Conservation (phyloP, 176 grass and related monocot species). For the Oryza longistaminata region DNA sequence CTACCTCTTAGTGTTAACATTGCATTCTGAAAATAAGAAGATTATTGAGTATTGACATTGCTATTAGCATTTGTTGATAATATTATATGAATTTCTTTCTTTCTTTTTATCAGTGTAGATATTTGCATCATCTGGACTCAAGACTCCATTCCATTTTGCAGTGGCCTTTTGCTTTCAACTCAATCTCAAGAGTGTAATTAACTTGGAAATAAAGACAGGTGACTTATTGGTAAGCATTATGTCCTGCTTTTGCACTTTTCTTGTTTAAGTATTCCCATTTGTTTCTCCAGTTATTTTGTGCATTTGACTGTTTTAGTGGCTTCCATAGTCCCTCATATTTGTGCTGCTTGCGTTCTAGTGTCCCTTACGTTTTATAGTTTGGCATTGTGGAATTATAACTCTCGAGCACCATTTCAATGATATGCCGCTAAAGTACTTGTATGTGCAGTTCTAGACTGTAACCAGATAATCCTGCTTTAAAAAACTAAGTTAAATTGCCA, state of each 20-base stretch:
- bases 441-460: not conserved
- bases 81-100: not conserved
- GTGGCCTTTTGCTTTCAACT: not conserved
- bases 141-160: slow-evolving; percentile 2
- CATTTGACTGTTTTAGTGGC: not conserved
- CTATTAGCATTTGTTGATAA: not conserved
- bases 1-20: not conserved
- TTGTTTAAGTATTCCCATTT: slow-evolving; percentile 7
- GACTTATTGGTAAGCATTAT: slow-evolving; percentile 38
- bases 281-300: not conserved
- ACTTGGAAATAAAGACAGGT: slow-evolving; percentile 33
- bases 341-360: not conserved
- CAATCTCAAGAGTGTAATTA: not conserved
- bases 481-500: not conserved
- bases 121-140: slow-evolving; percentile 11
- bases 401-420: not conserved
- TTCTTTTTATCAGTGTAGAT: slow-evolving; percentile 34
- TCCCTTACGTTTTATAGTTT: not conserved
- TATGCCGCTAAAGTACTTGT: not conserved
- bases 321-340: not conserved
- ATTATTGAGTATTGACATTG: not conserved
- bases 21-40: not conserved
- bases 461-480: not conserved
- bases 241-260: not conserved
- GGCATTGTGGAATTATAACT: not conserved